Evolutionary conservation across 2,329 filamentous ascomycete species (phyloP).

Genomic region (Pseudogymnoascus sp.): DNA sequence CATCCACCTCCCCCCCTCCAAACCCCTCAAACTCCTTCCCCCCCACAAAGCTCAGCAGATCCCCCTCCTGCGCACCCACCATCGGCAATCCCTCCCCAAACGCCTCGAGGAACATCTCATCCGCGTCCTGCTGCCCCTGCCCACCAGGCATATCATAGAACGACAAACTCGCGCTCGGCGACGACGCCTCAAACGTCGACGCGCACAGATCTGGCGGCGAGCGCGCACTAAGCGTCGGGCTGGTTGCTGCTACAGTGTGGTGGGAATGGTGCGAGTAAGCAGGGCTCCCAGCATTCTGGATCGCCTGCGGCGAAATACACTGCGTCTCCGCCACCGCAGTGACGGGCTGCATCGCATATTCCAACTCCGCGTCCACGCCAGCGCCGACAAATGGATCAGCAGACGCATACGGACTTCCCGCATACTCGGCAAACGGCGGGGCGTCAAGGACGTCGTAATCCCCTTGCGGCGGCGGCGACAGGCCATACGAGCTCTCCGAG

Average conservation of each 20-base stretch:
- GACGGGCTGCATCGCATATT: conserved; percentile 16
- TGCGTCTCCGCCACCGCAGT: conserved; percentile 10
- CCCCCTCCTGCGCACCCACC: neutral
- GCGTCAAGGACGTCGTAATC: conserved; percentile 37
- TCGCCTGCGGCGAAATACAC: conserved; percentile 26
- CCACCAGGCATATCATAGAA: conserved; percentile 23
- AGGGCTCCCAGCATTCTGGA: conserved; percentile 23
- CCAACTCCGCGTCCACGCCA: conserved; percentile 28
- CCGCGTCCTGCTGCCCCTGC: conserved; percentile 22
- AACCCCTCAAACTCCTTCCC: neutral
- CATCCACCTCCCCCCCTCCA: neutral
- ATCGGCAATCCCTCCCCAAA: conserved; percentile 17
- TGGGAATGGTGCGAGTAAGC: conserved; percentile 19
- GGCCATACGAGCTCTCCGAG: conserved; percentile 49
- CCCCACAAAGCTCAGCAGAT: neutral
- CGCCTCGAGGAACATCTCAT: conserved; percentile 30
- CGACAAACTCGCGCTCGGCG: conserved; percentile 34
- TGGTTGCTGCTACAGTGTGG: conserved; percentile 17
- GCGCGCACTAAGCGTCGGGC: conserved; percentile 42
- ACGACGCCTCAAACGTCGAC: conserved; percentile 41
- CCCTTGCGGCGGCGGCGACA: conserved; percentile 40
- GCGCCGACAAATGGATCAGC: conserved; percentile 33
- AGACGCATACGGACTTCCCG: conserved; percentile 27
- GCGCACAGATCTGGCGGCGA: conserved; percentile 55
- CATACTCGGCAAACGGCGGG: conserved; percentile 30